Evolutionary conservation across 1,284 basidiomycete species (phyloP).

Genomic region (Ustilago shanxiensis): DNA sequence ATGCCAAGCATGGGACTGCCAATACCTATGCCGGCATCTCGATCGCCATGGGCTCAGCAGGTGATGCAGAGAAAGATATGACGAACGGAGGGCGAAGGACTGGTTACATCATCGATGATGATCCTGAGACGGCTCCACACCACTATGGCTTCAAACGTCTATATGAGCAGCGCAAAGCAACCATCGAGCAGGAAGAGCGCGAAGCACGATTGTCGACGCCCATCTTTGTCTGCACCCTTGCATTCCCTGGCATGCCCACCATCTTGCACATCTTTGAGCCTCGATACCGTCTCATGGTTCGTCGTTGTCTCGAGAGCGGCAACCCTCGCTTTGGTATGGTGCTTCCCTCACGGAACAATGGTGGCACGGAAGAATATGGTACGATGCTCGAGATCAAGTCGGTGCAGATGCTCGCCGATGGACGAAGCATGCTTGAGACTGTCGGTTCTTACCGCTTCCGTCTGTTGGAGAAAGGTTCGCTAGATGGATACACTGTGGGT

Average conservation of each 20-base stretch:
- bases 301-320: slow-evolving; percentile 83
- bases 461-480: slow-evolving; percentile 78
- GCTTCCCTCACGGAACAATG: slow-evolving; percentile 75
- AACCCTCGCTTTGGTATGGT: slow-evolving; percentile 89
- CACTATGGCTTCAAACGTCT: slow-evolving; percentile 50
- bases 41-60: slow-evolving; percentile 12
- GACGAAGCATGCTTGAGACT: slow-evolving; percentile 88
- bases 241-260: slow-evolving; percentile 90
- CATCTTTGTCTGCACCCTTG: slow-evolving; percentile 88
- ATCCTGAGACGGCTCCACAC: slow-evolving; percentile 38
- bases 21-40: slow-evolving; percentile 34
- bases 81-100: background rate
- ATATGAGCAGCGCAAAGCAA: slow-evolving; percentile 74
- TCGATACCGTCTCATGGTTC: slow-evolving; percentile 88
- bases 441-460: slow-evolving; percentile 86
- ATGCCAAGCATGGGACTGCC: slow-evolving; percentile 9
- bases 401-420: slow-evolving; percentile 89
- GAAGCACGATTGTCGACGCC: slow-evolving; percentile 85
- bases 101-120: slow-evolving; percentile 40
- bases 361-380: slow-evolving; percentile 79
- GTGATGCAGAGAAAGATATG: background rate
- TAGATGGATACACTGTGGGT: slow-evolving; percentile 89
- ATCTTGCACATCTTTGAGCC: slow-evolving; percentile 93
- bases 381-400: slow-evolving; percentile 91
- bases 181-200: slow-evolving; percentile 81